Base-by-base conservation (phyloP, 2,329 filamentous ascomycete genomes). In the Furcasterigmium sp. region DNA sequence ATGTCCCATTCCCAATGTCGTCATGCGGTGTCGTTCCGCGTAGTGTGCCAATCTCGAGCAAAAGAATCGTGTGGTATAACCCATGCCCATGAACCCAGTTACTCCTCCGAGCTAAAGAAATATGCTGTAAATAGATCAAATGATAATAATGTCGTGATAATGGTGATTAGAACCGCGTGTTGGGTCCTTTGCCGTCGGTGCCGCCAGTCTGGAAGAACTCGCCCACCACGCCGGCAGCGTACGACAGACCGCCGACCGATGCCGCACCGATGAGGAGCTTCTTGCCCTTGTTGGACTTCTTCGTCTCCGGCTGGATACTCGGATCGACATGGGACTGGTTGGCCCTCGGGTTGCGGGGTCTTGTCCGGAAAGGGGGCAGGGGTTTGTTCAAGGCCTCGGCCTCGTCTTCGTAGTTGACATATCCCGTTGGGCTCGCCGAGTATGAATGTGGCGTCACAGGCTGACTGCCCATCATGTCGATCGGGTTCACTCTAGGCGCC, bases 391-490 rank as follows among this genome's bases (percentile, higher is more conserved):
- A 21, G 13, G 54, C 42, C 17, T 64, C 60, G 10, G 57, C 49
- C 29, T 53, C 52, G 47, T 82, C 75, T n/a, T 41, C 39, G 50
- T 82, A 77, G 50, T 82, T 83, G 35, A 84, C 75, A 53, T 81
- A 85, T 1, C 80, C 81, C 1, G 80, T 84, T 2, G 81, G 80
- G 26, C 76, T 81, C 15, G 79, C 78, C 55, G 81, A 84, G 41
- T 75, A 78, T 5, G 76, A 74, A 7, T 67, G 64, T 3, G 68
- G 60, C 4, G 61, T 56, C 10, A 67, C 62, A 5, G 59, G 53
- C 4, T 62, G 54, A 43, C 59, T 64, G 37, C 70, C 69, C 55
- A 71, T 75, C 68, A 74, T 70, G 53, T 78, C 74, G 42, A 85
- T 79, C 0, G 82, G 80, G 51, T 84, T 84, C 50, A 79, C 56